These are phyloP conservation scores for Periconia digitata DNA, from an alignment of 2,329 filamentous ascomycete genomes.

Conservation along the genomic window DNA sequence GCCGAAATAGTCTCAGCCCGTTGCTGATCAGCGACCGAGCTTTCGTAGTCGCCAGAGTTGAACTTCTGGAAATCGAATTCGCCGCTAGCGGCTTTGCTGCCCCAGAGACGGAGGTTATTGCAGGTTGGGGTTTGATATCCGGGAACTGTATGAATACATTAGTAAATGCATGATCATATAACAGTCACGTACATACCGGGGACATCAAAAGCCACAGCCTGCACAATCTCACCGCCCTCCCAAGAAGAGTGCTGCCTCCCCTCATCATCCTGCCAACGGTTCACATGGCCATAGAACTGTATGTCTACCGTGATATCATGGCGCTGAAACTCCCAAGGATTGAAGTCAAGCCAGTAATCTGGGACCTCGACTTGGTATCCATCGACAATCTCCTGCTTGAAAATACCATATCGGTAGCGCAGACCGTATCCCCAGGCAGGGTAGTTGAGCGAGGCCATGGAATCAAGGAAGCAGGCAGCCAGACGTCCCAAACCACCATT, in stretches of 20 bases:
- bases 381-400: slow-evolving; percentile 98
- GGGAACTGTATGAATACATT: slow-evolving; percentile 63
- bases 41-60: slow-evolving; percentile 97
- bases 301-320: slow-evolving; percentile 96
- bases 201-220: slow-evolving; percentile 91
- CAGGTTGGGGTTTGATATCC: slow-evolving; percentile 88
- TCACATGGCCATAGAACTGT: slow-evolving; percentile 89
- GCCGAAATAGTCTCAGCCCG: slow-evolving; percentile 98
- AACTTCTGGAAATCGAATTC: slow-evolving; percentile 99
- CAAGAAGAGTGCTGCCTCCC: slow-evolving; percentile 76
- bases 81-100: slow-evolving; percentile 92
- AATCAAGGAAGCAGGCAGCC: slow-evolving; percentile 96
- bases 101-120: slow-evolving; percentile 97
- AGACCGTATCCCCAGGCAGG: slow-evolving; percentile 97
- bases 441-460: slow-evolving; percentile 89
- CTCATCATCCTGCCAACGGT: slow-evolving; percentile 68
- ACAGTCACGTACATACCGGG: slow-evolving; percentile 35
- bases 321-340: slow-evolving; percentile 97
- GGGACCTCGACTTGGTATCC: slow-evolving; percentile 98
- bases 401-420: slow-evolving; percentile 90
- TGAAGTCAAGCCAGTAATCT: slow-evolving; percentile 99
- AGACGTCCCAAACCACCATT: slow-evolving; percentile 95
- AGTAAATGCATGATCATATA: slow-evolving; percentile 5
- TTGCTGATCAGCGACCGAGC: slow-evolving; percentile 96
- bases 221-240: slow-evolving; percentile 92